Evolutionary conservation across 1,284 basidiomycete genomes (phyloP), one percentile per base, ranked within the genome.

Genomic region (Dichomitus squalens): DNA sequence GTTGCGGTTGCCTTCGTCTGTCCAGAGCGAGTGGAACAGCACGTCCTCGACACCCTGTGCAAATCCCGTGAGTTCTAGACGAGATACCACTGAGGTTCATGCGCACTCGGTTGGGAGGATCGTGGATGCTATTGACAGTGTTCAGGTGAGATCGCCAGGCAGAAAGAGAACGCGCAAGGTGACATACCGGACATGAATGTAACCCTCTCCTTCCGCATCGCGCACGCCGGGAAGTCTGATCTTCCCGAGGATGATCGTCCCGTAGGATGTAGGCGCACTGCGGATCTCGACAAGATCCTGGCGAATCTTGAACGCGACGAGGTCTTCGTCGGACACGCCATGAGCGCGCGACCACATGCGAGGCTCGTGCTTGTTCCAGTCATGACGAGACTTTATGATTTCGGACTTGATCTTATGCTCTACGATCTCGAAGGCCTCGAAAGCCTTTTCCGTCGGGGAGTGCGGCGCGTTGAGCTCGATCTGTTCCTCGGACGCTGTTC

Each of bases 291-390:
- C 80, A 52, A 90, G 76, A 69, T 90, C 85, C 18, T 75, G 63
- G 62, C 77, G 77, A 57, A 88, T 72, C 41, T 72, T 74, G 65
- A 90, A 90, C 48, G 67, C 65, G 38, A 74, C 72, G 50, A 92
- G 75, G 31, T 85, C 73, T 0, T 72, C 52, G 66, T 92, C 82
- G 33, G 77, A 76, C 20, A 90, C 66, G 14, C 70, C 75, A 38
- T 66, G 63, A 0, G 84, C 87, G 49, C 87, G 79, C 16, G 79
- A 76, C 86, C 87, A 90, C 88, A 90, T 90, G 66, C 73, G 76
- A 48, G 85, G 85, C 70, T 90, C 86, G 68, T 90, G 87, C 59
- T 79, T 78, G 73, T 90, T 77, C 90, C 89, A 91, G 59, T 87
- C 66, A 53, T 74, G 78, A 52, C 90, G 85, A 49, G 86, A 87